A percentile compares a stretch with the other conserved stretches of the same genome.
These are phyloP conservation scores for Saccharomyces uvarum DNA, from an alignment of 1,139 yeast species.

Conservation along the genomic window DNA sequence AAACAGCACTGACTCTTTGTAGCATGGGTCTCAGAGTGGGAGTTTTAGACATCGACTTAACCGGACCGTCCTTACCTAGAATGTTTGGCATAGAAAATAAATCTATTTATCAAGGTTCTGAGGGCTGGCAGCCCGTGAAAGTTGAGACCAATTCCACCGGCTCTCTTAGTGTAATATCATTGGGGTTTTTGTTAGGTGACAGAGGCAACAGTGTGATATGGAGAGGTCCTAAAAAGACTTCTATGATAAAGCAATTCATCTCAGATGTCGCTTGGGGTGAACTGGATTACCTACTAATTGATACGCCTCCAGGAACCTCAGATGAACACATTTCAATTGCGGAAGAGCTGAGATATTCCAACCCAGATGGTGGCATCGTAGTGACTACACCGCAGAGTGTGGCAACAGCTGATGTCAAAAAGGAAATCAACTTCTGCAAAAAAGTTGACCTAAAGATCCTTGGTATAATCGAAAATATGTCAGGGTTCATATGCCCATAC, in stretches of 20 bases:
- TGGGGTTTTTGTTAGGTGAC: conserved; percentile 81
- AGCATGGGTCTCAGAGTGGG: conserved; percentile 74
- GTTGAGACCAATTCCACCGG: conserved; percentile 21
- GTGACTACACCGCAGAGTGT: conserved; percentile 97
- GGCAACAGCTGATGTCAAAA: conserved; percentile 85
- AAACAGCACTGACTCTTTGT: conserved; percentile 72
- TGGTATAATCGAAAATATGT: conserved; percentile 94
- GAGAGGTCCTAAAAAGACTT: conserved; percentile 98
- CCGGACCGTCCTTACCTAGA: conserved; percentile 94
- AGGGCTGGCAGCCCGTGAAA: conserved; percentile 88
- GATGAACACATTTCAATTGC: conserved; percentile 98
- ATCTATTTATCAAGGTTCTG: conserved; percentile 72
- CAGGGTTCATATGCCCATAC: conserved; percentile 91
- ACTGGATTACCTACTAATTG: conserved; percentile 77
- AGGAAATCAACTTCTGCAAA: conserved; percentile 85
- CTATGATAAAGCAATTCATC: conserved; percentile 91
- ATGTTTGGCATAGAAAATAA: conserved; percentile 85
- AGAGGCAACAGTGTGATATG: conserved; percentile 91
- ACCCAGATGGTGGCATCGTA: conserved; percentile 85
- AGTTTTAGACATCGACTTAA: conserved; percentile 85
- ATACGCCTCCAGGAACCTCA: conserved; percentile 97
- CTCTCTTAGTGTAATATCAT: conserved; percentile 60
- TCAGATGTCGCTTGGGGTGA: conserved; percentile 88
- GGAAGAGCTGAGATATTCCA: conserved; percentile 70
- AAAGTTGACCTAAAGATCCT: conserved; percentile 74